Percentiles rank a stretch among this genome's conserved stretches.
phyloP scores from a whole-genome alignment of 768 basidiomycete species.

The Phaeolepiota aurea region DNA sequence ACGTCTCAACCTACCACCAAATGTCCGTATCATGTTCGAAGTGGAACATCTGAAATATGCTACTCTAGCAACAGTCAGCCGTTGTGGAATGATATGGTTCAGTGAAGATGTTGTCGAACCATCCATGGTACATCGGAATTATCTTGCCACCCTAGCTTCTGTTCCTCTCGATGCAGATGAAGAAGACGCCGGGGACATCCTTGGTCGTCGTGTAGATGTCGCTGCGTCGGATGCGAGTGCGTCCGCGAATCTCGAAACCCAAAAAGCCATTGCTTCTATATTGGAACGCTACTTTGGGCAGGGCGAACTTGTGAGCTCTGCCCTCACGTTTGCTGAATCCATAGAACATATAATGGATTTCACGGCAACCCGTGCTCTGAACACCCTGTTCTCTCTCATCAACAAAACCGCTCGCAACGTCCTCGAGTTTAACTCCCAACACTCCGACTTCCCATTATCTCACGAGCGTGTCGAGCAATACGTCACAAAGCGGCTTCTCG shows the following conservation, averaged over 20 bases:
- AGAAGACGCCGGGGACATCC: conserved; percentile 59
- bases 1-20: conserved; percentile 91
- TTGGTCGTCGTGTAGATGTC: conserved; percentile 51
- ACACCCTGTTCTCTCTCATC: conserved; percentile 92
- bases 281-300: conserved; percentile 78
- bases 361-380: conserved; percentile 82
- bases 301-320: conserved; percentile 73
- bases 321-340: conserved; percentile 72
- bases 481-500: conserved; percentile 79
- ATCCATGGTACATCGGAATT: conserved; percentile 85
- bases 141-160: conserved; percentile 68
- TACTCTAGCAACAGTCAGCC: conserved; percentile 96
- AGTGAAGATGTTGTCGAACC: conserved; percentile 93
- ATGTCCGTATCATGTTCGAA: conserved; percentile 99
- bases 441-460: conserved; percentile 88
- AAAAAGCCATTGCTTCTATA: conserved; percentile 66
- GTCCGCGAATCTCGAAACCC: conserved; percentile 62
- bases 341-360: conserved; percentile 99
- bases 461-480: conserved; percentile 85
- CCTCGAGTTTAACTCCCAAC: conserved; percentile 91
- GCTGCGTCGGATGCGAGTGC: conserved; percentile 36
- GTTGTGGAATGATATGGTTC: conserved; percentile 99
- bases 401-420: conserved; percentile 94
- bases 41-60: conserved; percentile 97
- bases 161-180: conserved; percentile 85